Conservation (phyloP, 73 alveolate genomes). For the Paramecium sexaurelia region DNA sequence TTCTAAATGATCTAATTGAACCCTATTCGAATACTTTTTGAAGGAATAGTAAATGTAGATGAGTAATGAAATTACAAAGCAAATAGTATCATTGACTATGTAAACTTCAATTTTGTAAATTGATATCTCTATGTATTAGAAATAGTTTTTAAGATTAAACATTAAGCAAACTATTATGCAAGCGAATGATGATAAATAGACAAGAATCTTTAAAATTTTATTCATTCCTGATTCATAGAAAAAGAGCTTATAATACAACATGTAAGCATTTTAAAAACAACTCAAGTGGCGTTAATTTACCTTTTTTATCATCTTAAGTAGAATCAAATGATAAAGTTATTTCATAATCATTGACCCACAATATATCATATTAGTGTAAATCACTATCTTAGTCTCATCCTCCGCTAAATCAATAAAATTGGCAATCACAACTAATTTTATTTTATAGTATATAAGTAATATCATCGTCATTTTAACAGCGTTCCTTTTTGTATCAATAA, state of each 20-base stretch:
- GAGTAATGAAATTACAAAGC: background rate
- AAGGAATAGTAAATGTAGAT: background rate
- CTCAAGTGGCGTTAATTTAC: background rate
- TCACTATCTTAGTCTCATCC: background rate
- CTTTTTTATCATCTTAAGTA: background rate
- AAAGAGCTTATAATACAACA: background rate
- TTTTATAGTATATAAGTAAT: background rate
- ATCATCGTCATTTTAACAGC: background rate
- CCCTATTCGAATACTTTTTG: background rate
- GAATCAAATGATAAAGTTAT: background rate
- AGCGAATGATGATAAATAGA: background rate
- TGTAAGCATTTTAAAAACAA: background rate
- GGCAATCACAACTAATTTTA: background rate
- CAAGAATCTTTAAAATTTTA: background rate
- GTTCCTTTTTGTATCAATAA: background rate
- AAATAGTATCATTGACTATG: background rate
- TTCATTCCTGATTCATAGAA: background rate
- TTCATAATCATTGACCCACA: background rate
- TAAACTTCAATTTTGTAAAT: conserved; percentile 2
- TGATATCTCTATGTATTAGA: background rate
- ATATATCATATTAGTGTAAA: background rate
- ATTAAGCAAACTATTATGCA: background rate
- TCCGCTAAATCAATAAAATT: background rate
- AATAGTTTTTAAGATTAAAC: background rate
- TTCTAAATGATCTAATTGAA: background rate